These are phyloP conservation scores for Vigna hirtella DNA, from an alignment of 306 rosid species.

Conservation along the genomic window DNA sequence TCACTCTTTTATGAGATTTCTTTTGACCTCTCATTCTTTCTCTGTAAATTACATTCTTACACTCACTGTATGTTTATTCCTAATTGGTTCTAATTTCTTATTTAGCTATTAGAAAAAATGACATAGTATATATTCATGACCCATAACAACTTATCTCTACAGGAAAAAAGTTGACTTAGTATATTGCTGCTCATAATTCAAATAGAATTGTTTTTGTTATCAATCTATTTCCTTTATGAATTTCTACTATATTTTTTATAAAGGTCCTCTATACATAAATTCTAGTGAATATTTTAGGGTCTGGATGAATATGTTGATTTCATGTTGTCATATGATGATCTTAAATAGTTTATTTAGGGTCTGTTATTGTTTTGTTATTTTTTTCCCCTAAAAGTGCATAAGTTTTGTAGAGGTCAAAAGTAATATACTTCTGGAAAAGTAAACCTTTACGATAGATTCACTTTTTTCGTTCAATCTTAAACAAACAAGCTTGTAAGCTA, in stretches of 20 bases:
- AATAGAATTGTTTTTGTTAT: constrained; percentile 20
- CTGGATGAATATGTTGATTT: constrained; percentile 30
- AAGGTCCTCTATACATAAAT: constrained; percentile 2
- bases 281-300: constrained; percentile 22
- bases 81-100: constrained; percentile 29
- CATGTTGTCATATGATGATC: constrained; percentile 18
- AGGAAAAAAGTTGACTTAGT: neutral
- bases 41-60: constrained; percentile 6
- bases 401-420: neutral
- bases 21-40: neutral
- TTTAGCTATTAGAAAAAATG: constrained; percentile 20
- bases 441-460: neutral
- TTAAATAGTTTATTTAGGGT: constrained; percentile 14
- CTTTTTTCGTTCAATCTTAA: neutral
- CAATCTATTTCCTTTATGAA: constrained; percentile 24
- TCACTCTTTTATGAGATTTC: constrained; percentile 21
- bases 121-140: neutral
- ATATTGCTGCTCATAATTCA: constrained; percentile 11
- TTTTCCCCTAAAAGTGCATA: no score
- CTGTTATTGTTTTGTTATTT: neutral
- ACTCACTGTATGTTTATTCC: constrained; percentile 21
- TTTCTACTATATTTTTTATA: neutral
- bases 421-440: constrained; percentile 1
- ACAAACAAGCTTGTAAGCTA: neutral
- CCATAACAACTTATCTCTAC: constrained; percentile 20